Evolutionary conservation across 352 stramenopile genomes (phyloP).

Genomic region (Phytophthora pseudosyringae): DNA sequence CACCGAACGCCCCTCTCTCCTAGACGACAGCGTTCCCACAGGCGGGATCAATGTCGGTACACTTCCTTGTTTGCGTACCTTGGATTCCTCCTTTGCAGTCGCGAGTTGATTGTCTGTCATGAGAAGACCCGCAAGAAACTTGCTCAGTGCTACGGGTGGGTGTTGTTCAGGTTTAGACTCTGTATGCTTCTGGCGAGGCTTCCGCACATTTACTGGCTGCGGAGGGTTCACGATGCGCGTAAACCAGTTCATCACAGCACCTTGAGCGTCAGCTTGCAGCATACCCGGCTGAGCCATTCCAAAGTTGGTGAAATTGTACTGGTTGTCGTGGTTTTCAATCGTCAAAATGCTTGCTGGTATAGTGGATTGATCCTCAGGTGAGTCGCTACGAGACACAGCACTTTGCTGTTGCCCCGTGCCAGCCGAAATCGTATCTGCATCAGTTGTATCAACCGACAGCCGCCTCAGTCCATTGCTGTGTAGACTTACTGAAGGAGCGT

Average conservation of each 20-base stretch:
- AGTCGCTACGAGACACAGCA: neutral
- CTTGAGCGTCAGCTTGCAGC: constrained; percentile 3
- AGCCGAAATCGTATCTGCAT: neutral
- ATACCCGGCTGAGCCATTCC: neutral
- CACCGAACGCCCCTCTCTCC: constrained; percentile 11
- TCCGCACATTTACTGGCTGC: constrained; percentile 8
- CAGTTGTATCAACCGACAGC: neutral
- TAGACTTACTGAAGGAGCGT: neutral
- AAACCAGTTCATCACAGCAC: constrained; percentile 23
- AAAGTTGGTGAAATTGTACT: constrained; percentile 26
- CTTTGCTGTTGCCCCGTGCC: neutral
- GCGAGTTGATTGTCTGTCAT: constrained; percentile 45
- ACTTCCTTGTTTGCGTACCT: constrained; percentile 43
- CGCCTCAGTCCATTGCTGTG: neutral
- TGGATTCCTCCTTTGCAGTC: constrained; percentile 37
- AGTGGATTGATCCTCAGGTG: constrained; percentile 1
- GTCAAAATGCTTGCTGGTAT: constrained; percentile 2
- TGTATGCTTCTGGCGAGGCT: constrained; percentile 20
- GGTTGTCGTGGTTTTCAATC: constrained; percentile 14
- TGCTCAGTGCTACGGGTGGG: constrained; percentile 2
- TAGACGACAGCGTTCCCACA: neutral
- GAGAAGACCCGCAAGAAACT: constrained; percentile 46
- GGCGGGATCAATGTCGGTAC: constrained; percentile 41
- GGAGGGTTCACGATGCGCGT: constrained; percentile 28
- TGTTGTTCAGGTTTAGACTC: constrained; percentile 21